Percentiles rank a stretch among this genome's conserved stretches.
Conservation (phyloP, 257 asterid genomes). For the Lithospermum erythrorhizon region DNA sequence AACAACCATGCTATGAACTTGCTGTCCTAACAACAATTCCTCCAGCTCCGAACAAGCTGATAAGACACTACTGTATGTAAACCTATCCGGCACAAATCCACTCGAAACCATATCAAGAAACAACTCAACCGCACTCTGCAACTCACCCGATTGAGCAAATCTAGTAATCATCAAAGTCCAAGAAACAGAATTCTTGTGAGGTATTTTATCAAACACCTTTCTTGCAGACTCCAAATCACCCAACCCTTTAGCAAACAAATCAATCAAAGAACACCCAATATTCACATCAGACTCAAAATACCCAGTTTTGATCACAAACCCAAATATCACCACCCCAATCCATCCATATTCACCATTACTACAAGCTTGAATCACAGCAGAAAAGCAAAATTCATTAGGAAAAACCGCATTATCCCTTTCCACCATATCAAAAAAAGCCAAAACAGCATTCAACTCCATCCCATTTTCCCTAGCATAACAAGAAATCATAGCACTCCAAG, state of each 20-base stretch:
- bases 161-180: constrained; percentile 93
- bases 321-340: constrained; percentile 56
- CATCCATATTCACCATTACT: constrained; percentile 31
- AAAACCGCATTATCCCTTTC: constrained; percentile 34
- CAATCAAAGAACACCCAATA: constrained; percentile 83
- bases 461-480: constrained; percentile 45
- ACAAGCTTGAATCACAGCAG: constrained; percentile 69
- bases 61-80: constrained; percentile 64
- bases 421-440: constrained; percentile 51
- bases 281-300: constrained; percentile 69
- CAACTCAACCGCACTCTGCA: constrained; percentile 32
- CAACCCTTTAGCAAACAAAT: constrained; percentile 56
- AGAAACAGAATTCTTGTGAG: constrained; percentile 54
- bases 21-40: constrained; percentile 38
- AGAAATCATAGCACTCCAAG: constrained; percentile 92
- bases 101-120: constrained; percentile 49
- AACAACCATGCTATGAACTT: constrained; percentile 53
- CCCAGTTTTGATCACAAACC: constrained; percentile 58
- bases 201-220: constrained; percentile 72
- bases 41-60: constrained; percentile 78
- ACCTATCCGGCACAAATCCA: constrained; percentile 58
- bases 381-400: constrained; percentile 74
- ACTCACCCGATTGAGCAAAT: constrained; percentile 43
- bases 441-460: constrained; percentile 38
- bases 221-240: constrained; percentile 48